Base-by-base conservation (phyloP, 2,329 filamentous ascomycete species). In the Penicillium sp. region DNA sequence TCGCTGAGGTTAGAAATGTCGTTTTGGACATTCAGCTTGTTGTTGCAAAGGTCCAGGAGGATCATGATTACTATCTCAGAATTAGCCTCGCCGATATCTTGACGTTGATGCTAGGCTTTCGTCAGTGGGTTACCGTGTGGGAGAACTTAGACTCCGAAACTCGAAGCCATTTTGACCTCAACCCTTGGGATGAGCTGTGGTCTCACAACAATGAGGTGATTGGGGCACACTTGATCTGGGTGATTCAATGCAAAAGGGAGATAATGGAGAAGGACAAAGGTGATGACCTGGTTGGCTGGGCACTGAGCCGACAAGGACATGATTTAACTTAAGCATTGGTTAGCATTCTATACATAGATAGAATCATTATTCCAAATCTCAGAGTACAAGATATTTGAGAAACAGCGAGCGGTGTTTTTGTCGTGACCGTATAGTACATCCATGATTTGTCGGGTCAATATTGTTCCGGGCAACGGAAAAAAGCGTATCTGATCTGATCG, bases 381-480 rank as follows among this genome's bases (percentile, higher is more conserved):
- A 19, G 15, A 19, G 10, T 34, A 23, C 29, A 19, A 40, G 33
- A 39, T n/a, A 19, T 50, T 29, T 19, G 8, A 21, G 34, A 39
- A 21, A 38, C 10, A 49, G 23, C 21, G 19, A 38, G 16, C 16
- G n/a, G 33, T 27, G n/a, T 19, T 49, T 19, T 39, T 13, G 36
- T 36, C 16, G 21, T 16, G 13, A 19, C 19, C 21, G 44, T 34
- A 34, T 34, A 47, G 8, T 34, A 5, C 11, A 33, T 13, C n/a
- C 19, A 23, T 34, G 49, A 34, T 45, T 16, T 21, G 6, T 13
- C 82, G 80, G 78, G 70, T 80, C 6, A 70, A 72, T 56, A 16
- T 61, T 68, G 21, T 58, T 58, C 65, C 66, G 62, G 10, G 10
- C 8, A 38, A 34, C 58, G 54, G 57, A 57, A 63, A 64, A 65